A percentile compares a stretch with the other conserved stretches of the same genome.
Evolutionary conservation across 2,329 filamentous ascomycete genomes (phyloP).

Genomic region (Fusarium dimerum): DNA sequence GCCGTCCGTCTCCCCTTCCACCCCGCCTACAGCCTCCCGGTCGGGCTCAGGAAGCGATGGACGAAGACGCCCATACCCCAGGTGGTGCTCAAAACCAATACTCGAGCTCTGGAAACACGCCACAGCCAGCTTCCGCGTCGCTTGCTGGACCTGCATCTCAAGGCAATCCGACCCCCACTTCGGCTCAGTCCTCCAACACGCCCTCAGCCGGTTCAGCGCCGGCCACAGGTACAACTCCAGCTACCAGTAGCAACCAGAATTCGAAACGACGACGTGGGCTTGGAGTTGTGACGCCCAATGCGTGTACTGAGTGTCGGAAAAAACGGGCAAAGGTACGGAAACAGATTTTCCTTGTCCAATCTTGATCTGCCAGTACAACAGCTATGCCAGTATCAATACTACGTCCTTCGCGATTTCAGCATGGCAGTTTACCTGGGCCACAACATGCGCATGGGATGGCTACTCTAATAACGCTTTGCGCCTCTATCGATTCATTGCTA

Average conservation of each 20-base stretch:
- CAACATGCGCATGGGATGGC: too few relatives aligned
- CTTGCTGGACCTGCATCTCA: conserved; percentile 27
- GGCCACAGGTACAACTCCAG: conserved; percentile 12
- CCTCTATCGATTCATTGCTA: conserved; percentile 4
- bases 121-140: conserved; percentile 29
- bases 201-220: conserved; percentile 22
- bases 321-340: conserved; percentile 60
- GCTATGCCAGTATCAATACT: too few relatives aligned
- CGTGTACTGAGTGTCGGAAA: conserved; percentile 62
- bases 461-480: background rate
- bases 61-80: conserved; percentile 33
- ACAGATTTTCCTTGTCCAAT: background rate
- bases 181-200: conserved; percentile 29
- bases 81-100: conserved; percentile 32
- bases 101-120: conserved; percentile 36
- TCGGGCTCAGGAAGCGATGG: conserved; percentile 28
- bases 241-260: conserved; percentile 28
- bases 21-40: conserved; percentile 9
- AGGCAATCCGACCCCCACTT: conserved; percentile 33
- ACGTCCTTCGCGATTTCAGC: too few relatives aligned
- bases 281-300: conserved; percentile 60
- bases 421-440: too few relatives aligned
- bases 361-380: background rate
- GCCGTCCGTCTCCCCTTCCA: background rate
- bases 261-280: conserved; percentile 57